Percentiles rank a stretch among this genome's conserved stretches.
phyloP scores from a whole-genome alignment of 352 stramenopile genomes.

The Phytophthora pluvialis region DNA sequence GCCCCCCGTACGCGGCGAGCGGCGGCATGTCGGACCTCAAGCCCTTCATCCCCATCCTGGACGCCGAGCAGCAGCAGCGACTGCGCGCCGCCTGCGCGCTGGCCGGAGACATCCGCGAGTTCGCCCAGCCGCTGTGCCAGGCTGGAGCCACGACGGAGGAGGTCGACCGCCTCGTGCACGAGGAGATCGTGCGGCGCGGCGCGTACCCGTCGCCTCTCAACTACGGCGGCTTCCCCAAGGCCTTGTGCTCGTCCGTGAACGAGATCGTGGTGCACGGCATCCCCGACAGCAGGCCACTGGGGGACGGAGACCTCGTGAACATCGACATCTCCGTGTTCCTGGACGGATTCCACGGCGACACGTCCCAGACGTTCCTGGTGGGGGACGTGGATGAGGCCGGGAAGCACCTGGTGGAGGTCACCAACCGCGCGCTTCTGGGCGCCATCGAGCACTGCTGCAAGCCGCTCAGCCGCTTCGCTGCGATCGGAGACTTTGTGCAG shows the following conservation, averaged over 20 bases:
- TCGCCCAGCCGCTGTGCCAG: conserved; percentile 74
- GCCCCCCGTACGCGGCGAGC: conserved; percentile 66
- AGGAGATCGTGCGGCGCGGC: conserved; percentile 84
- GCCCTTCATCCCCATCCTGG: conserved; percentile 82
- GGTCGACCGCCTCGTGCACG: conserved; percentile 94
- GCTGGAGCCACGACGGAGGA: conserved; percentile 93
- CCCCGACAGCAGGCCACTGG: conserved; percentile 90
- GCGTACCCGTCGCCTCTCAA: conserved; percentile 94
- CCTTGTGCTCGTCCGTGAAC: conserved; percentile 96
- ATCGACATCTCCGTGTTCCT: conserved; percentile 97
- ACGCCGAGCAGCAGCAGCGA: conserved; percentile 64
- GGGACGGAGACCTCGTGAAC: conserved; percentile 96
- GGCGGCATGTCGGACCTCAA: conserved; percentile 73
- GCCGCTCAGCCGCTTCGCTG: conserved; percentile 93
- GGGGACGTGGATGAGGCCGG: conserved; percentile 90
- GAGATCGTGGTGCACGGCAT: conserved; percentile 98
- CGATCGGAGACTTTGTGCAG: conserved; percentile 95
- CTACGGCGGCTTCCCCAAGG: conserved; percentile 95
- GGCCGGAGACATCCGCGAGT: conserved; percentile 81
- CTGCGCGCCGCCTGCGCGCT: conserved; percentile 77
- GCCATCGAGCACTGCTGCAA: conserved; percentile 92
- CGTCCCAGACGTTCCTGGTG: conserved; percentile 96
- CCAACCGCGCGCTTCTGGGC: conserved; percentile 81
- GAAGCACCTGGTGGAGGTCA: conserved; percentile 90
- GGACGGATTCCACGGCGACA: conserved; percentile 97